Base-by-base conservation (phyloP, 2,329 filamentous ascomycete genomes). In the Cladosporium sp. region DNA sequence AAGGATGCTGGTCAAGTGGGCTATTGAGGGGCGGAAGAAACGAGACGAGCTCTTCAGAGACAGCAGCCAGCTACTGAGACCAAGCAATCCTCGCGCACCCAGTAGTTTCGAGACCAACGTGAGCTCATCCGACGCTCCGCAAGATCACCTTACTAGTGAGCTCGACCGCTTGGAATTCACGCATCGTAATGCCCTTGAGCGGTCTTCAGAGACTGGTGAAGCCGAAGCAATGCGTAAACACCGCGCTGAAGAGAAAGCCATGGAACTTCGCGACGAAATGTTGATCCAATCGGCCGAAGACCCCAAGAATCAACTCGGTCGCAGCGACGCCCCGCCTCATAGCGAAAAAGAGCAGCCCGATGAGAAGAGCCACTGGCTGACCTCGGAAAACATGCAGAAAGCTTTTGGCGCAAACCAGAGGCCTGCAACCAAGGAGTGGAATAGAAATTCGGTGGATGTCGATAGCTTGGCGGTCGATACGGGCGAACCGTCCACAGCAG, bases 1-100 rank as follows among this genome's bases (percentile, higher is more conserved):
- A 70, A 83, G 78, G 65, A 90, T 89, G 85, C 78, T 91, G 39
- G 76, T 89, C 20, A 84, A 87, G 58, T 90, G 88, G 88, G 83
- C 80, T 67, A 67, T 80, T 47, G 71, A 80, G 67, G 73, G 77
- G 59, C 70, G 67, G 39, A 64, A 64, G 25, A 73, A 72, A 51
- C 65, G 71, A 2, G 65, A 65, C 1, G 65, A 66, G 34, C 51
- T 67, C 2, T 49, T 49, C 7, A 62, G 60, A n/a, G 65, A 55
- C 45, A 43, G 39, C 19, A 30, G n/a, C 30, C 28, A 49, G 25
- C 17, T 37, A 5, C 50, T 47, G 6, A 63, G 68, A 20, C 70
- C 68, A 1, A 54, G 25, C 22, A 58, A 59, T 9, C 42, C 61
- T 36, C 54, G 64, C 15, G 59, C 62, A 25, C 60, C 59, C 11